phyloP scores from a whole-genome alignment of 148 eudicot genomes.

The Heliosperma pusillum region DNA sequence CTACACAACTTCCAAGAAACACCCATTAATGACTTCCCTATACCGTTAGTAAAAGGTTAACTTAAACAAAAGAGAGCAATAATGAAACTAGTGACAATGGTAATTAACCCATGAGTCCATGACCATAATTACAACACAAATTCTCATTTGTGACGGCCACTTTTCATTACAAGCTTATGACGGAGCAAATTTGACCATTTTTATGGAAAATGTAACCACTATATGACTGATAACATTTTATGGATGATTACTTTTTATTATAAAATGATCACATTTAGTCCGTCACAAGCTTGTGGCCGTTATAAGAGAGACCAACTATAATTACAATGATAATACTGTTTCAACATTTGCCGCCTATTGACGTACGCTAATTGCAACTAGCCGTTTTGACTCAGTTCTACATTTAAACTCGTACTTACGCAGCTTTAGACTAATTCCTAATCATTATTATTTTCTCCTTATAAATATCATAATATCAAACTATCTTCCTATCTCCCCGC shows the following conservation, averaged over 20 bases:
- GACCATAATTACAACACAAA: no score
- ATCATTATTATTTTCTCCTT: background rate
- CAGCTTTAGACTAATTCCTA: slow-evolving; percentile 3
- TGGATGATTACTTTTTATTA: no score
- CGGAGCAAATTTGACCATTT: no score
- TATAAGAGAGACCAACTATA: no score
- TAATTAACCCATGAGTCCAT: no score
- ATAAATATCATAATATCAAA: slow-evolving; percentile 15
- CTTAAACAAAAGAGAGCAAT: background rate
- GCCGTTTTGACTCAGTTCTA: slow-evolving; percentile 13
- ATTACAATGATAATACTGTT: background rate
- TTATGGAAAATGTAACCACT: no score
- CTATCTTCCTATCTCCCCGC: slow-evolving; percentile 28
- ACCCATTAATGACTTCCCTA: background rate
- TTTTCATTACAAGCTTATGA: no score
- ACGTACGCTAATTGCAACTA: slow-evolving; percentile 19
- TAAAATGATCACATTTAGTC: no score
- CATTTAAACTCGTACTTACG: background rate
- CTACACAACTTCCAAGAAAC: background rate
- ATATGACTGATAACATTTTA: no score
- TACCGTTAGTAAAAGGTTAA: background rate
- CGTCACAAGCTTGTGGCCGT: no score
- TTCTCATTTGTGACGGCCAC: no score
- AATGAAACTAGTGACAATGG: background rate
- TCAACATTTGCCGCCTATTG: slow-evolving; percentile 10